Evolutionary conservation across 1,284 basidiomycete genomes (phyloP), one percentile per base, ranked within the genome.

Genomic region (Trichosporon sp.): DNA sequence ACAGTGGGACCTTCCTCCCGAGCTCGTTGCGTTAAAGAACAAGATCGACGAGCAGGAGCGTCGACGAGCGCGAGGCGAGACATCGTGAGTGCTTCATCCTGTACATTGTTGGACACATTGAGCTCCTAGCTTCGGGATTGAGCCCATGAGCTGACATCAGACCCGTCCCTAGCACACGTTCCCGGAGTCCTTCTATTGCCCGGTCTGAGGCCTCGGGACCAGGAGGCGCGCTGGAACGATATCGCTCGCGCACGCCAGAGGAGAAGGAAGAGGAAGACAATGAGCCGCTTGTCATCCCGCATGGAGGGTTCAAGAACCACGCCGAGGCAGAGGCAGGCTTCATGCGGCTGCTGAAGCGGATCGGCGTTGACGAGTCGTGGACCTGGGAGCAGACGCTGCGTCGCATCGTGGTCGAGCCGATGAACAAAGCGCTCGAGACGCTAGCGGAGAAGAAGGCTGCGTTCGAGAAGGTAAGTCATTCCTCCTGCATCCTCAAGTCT

Each of bases 331-430:
- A 98, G 80, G 89, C 90, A 70, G 95, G 95, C 2, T 99, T 99
- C 79, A 87, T 88, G 70, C 89, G 90, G 80, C 83, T 99, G 60
- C 82, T 99, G 68, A 86, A 88, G 72, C 49, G 91, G 76, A 90
- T 91, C 59, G 90, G 91, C 23, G 89, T 99, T 57, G 91, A 93
- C 80, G 87, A 90, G 56, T 88, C 85, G 69, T 97, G 92, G 91
- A 95, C 92, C 21, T 99, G 96, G 96, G 96, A 99, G 79, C 88
- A 92, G 81, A 94, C 95, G 56, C 96, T 99, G 90, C 87, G 95
- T 73, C 89, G 90, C 71, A 93, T 96, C 79, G 95, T 99, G 80
- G 97, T 94, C 71, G 95, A 99, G 82, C 95, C 96, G 37, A 82
- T 97, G 69, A 99, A 97, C 83, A 96, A 95, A 82, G 90, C 93